A percentile compares a stretch with the other conserved stretches of the same genome.
These are phyloP conservation scores for Baorangia bicolor DNA, from an alignment of 768 basidiomycete genomes.

Conservation along the genomic window DNA sequence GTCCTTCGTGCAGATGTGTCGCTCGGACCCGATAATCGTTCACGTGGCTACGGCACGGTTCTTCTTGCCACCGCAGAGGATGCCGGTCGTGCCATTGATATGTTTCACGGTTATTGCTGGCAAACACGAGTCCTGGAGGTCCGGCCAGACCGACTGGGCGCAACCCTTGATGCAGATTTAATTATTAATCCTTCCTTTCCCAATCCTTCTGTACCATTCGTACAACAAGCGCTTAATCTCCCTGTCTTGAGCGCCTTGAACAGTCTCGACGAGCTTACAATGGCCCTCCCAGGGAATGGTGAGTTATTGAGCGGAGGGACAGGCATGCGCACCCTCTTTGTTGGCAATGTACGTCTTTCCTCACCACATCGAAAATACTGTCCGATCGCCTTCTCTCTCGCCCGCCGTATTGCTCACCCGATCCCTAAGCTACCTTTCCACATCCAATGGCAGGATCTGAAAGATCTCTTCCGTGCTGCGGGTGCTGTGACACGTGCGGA, in stretches of 20 bases:
- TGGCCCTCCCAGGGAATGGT: constrained; percentile 11
- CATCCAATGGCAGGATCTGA: constrained; percentile 97
- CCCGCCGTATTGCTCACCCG: constrained; percentile 15
- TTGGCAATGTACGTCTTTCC: constrained; percentile 73
- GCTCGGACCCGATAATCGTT: constrained; percentile 85
- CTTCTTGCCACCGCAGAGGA: constrained; percentile 93
- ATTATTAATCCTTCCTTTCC: constrained; percentile 13
- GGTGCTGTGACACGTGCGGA: constrained; percentile 91
- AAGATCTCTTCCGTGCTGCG: constrained; percentile 90
- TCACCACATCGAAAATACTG: constrained; percentile 4
- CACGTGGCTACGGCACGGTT: constrained; percentile 92
- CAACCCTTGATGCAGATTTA: constrained; percentile 26
- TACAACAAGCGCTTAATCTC: constrained; percentile 19
- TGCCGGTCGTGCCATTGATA: constrained; percentile 90
- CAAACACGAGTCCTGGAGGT: constrained; percentile 92
- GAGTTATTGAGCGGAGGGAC: constrained; percentile 30
- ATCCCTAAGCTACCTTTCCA: constrained; percentile 80
- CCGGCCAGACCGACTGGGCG: constrained; percentile 72
- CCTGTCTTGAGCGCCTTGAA: constrained; percentile 13
- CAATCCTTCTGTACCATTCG: constrained; percentile 17
- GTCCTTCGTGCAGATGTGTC: constrained; percentile 78
- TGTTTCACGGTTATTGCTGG: constrained; percentile 98
- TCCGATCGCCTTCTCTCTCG: background rate
- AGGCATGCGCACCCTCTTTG: constrained; percentile 65
- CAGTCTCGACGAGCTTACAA: constrained; percentile 19